Conservation (phyloP, 2,329 filamentous ascomycete genomes). For the Diaporthe sp. region DNA sequence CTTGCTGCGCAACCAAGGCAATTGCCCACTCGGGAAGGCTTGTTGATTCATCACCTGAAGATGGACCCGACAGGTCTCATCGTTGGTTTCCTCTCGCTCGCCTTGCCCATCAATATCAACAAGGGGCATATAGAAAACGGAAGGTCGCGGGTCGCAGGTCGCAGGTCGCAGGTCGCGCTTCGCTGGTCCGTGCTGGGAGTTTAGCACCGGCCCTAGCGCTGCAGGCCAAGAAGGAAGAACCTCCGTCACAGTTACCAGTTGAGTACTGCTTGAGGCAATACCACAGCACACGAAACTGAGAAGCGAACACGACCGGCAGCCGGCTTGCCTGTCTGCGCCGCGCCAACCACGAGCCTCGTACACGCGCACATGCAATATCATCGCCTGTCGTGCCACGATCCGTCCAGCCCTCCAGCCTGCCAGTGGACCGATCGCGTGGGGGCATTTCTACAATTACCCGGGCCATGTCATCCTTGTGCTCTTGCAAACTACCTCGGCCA, state of each 20-base stretch:
- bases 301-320: not conserved
- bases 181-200: not conserved
- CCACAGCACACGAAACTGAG: not conserved
- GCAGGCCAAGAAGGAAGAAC: conserved; percentile 11
- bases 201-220: conserved; percentile 8
- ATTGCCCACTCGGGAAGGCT: no score
- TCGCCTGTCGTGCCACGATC: not conserved
- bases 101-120: not conserved
- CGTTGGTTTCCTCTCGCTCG: not conserved
- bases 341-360: not conserved
- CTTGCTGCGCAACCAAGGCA: no score
- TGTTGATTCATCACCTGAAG: not conserved
- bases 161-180: not conserved
- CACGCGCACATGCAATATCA: not conserved
- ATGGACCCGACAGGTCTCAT: no score
- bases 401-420: not conserved
- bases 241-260: not conserved
- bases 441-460: not conserved
- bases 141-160: conserved; percentile 11
- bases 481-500: not conserved
- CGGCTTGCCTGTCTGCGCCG: not conserved
- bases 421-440: not conserved
- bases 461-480: not conserved
- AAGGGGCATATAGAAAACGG: not conserved
- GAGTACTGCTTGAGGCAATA: not conserved